phyloP scores from a whole-genome alignment of 2,329 filamentous ascomycete genomes.

The Epichloe sylvatica region DNA sequence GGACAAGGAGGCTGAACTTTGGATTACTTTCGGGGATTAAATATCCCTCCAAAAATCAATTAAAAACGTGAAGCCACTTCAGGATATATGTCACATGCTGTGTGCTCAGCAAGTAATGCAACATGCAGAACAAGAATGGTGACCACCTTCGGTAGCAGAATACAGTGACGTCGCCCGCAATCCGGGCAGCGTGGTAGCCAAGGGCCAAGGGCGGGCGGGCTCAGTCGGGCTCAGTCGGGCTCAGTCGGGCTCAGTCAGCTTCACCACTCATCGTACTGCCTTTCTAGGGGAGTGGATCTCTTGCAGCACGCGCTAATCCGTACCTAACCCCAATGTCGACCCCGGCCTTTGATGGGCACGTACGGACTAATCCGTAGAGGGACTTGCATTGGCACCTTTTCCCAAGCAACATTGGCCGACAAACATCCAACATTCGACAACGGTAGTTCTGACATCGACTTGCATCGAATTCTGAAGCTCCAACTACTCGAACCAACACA shows the following conservation, averaged over 20 bases:
- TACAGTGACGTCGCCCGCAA: not conserved
- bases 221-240: too few relatives aligned
- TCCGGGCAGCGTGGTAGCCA: not conserved
- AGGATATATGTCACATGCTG: not conserved
- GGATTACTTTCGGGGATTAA: not conserved
- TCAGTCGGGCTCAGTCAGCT: not conserved
- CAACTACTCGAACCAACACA: not conserved
- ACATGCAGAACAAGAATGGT: not conserved
- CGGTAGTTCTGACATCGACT: not conserved
- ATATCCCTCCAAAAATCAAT: not conserved
- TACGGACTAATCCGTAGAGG: constrained; percentile 15
- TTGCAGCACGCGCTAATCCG: constrained; percentile 19
- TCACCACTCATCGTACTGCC: not conserved
- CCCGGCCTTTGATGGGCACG: constrained; percentile 17
- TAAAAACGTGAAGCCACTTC: not conserved
- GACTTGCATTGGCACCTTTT: constrained; percentile 16
- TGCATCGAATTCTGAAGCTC: not conserved
- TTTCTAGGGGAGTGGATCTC: constrained; percentile 10
- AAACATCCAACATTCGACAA: constrained; percentile 1
- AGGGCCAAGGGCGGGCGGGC: too few relatives aligned
- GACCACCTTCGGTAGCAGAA: not conserved
- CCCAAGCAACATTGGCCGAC: constrained; percentile 16
- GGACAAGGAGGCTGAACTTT: not conserved
- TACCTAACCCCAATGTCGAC: constrained; percentile 17
- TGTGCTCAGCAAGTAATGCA: not conserved